Percentiles rank a stretch among this genome's conserved stretches.
Evolutionary conservation across 164 flowering plant genomes (phyloP).

Genomic region (Aristolochia contorta): DNA sequence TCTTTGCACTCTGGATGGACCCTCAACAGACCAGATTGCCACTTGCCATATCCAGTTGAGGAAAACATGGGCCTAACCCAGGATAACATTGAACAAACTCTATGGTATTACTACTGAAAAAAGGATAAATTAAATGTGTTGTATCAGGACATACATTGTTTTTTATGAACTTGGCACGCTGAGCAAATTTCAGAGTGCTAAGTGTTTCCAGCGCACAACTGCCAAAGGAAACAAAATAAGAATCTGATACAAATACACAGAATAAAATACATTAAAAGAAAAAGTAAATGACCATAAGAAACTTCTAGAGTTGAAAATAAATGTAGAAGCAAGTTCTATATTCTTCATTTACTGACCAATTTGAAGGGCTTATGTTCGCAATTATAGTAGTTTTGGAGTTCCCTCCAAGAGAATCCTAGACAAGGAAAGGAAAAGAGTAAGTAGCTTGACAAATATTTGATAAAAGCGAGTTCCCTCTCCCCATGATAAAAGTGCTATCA

Average conservation of each 20-base stretch:
- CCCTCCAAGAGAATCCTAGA: constrained; percentile 96
- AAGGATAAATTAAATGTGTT: background rate
- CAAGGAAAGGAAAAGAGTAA: constrained; percentile 2
- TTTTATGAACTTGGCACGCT: constrained; percentile 93
- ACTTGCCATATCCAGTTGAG: too few relatives aligned
- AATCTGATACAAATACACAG: background rate
- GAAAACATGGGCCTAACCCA: too few relatives aligned
- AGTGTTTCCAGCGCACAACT: constrained; percentile 92
- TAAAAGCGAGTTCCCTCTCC: too few relatives aligned
- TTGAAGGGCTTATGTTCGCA: constrained; percentile 90
- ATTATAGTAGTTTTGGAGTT: constrained; percentile 91
- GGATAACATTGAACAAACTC: too few relatives aligned
- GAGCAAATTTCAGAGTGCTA: constrained; percentile 99
- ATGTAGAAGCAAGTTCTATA: background rate
- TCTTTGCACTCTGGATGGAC: too few relatives aligned
- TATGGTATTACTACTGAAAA: background rate
- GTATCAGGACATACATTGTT: constrained; percentile 64
- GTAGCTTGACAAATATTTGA: background rate
- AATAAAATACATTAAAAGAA: background rate
- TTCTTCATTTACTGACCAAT: constrained; percentile 38
- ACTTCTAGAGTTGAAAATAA: background rate
- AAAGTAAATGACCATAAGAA: background rate
- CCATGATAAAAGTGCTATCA: too few relatives aligned
- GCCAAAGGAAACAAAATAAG: constrained; percentile 20
- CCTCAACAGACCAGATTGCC: too few relatives aligned